Evolutionary conservation across 1,284 basidiomycete species (phyloP).

Genomic region (Malassezia dermatis): DNA sequence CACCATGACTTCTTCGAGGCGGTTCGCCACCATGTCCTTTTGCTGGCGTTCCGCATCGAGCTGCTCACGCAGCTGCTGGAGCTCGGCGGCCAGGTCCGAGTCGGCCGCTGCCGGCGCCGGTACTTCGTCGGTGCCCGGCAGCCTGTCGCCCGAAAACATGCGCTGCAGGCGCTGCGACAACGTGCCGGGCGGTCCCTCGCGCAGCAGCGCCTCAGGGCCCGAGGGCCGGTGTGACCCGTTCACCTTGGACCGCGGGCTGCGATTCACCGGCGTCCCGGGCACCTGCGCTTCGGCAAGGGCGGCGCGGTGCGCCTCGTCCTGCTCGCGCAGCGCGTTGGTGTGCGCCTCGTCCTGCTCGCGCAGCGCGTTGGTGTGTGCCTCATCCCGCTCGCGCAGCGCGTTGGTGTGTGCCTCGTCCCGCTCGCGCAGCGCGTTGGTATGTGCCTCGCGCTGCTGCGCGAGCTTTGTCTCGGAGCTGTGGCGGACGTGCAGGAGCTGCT

Average conservation of each 20-base stretch:
- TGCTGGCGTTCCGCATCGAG: conserved; percentile 5
- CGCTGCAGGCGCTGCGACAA: conserved; percentile 1
- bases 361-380: not conserved
- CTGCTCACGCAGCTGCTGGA: not conserved
- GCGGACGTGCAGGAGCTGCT: not conserved
- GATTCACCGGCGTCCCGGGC: not conserved
- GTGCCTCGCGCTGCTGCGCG: not conserved
- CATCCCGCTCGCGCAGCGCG: too few relatives aligned
- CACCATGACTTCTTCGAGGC: conserved; percentile 4
- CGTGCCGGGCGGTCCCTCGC: not conserved
- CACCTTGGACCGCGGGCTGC: not conserved
- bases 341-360: not conserved
- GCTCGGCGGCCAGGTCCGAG: not conserved
- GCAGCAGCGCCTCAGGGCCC: not conserved
- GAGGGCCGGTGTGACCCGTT: not conserved
- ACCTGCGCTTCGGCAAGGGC: not conserved
- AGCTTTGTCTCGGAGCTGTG: not conserved
- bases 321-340: not conserved
- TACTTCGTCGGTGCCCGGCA: not conserved
- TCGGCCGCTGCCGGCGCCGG: not conserved
- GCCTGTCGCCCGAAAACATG: not conserved
- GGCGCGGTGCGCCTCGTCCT: not conserved
- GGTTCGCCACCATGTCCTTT: not conserved
- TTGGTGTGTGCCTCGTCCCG: not conserved
- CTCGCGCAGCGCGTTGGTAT: not conserved